phyloP scores from a whole-genome alignment of 148 eudicot species.

The Spergularia bocconei region DNA sequence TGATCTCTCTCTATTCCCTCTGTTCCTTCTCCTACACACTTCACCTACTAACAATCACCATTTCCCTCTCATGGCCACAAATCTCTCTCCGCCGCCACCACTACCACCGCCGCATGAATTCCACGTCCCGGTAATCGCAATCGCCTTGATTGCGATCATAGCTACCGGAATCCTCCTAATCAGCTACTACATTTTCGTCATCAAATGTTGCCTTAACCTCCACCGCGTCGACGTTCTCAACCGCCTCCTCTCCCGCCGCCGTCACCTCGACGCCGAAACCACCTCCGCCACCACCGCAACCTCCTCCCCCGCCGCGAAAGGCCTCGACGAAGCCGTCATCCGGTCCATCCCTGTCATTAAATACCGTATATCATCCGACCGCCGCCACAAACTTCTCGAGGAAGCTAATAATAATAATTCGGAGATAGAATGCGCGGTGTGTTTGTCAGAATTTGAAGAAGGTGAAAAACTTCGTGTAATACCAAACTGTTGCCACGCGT shows the following conservation, averaged over 20 bases:
- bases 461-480: constrained; percentile 66
- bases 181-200: constrained; percentile 74
- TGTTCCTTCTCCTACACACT: not conserved
- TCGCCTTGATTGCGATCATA: constrained; percentile 71
- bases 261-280: constrained; percentile 5
- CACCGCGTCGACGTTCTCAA: constrained; percentile 46
- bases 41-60: too few species aligned
- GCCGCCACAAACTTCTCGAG: not conserved
- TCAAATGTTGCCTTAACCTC: constrained; percentile 72
- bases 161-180: constrained; percentile 65
- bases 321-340: constrained; percentile 65
- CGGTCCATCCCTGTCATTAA: constrained; percentile 65
- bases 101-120: not conserved
- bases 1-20: constrained; percentile 1
- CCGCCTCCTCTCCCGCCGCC: constrained; percentile 41
- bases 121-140: constrained; percentile 62
- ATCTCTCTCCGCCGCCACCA: not conserved
- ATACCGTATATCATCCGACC: constrained; percentile 31
- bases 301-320: constrained; percentile 13
- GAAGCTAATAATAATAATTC: not conserved
- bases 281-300: not conserved
- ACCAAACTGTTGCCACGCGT: constrained; percentile 72
- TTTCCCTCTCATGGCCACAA: constrained; percentile 7
- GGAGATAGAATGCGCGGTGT: constrained; percentile 66
- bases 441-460: constrained; percentile 66